Conservation (phyloP, 176 grass and related monocot genomes). For the Elaeis guineensis region DNA sequence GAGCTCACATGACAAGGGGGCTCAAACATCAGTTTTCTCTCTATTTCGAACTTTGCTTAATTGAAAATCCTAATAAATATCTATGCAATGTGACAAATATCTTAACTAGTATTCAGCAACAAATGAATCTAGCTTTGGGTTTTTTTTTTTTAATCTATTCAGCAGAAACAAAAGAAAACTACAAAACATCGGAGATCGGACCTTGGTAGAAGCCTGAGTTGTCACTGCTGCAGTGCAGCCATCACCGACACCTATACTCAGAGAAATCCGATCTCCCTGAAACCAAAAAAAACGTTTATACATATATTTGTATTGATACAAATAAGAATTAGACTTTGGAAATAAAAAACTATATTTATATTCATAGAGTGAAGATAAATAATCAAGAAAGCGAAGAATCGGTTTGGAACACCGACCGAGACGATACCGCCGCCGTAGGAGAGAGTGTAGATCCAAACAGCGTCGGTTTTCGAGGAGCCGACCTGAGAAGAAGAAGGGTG, state of each 20-base stretch:
- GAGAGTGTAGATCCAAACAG: slow-evolving; percentile 74
- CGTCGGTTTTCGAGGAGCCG: slow-evolving; percentile 29
- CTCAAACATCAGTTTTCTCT: no score
- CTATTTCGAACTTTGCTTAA: no score
- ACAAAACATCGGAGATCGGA: background rate
- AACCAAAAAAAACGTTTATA: background rate
- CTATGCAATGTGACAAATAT: no score
- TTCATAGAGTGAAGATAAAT: no score
- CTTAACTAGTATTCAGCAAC: no score
- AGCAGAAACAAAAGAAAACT: background rate
- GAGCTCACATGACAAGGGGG: no score
- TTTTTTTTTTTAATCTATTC: background rate
- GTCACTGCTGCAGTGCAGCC: slow-evolving; percentile 66
- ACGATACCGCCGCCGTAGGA: slow-evolving; percentile 93
- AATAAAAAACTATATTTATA: no score
- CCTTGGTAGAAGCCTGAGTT: slow-evolving; percentile 93
- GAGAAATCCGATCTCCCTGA: slow-evolving; percentile 67
- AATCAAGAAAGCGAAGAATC: no score
- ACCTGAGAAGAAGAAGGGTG: slow-evolving; percentile 17
- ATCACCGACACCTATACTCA: slow-evolving; percentile 47
- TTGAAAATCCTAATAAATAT: no score
- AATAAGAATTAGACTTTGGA: no score
- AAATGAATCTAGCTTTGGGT: no score
- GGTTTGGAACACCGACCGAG: slow-evolving; percentile 30
- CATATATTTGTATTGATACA: no score